phyloP scores from a whole-genome alignment of 177 flowering plant species.

The Vitis hybrid region DNA sequence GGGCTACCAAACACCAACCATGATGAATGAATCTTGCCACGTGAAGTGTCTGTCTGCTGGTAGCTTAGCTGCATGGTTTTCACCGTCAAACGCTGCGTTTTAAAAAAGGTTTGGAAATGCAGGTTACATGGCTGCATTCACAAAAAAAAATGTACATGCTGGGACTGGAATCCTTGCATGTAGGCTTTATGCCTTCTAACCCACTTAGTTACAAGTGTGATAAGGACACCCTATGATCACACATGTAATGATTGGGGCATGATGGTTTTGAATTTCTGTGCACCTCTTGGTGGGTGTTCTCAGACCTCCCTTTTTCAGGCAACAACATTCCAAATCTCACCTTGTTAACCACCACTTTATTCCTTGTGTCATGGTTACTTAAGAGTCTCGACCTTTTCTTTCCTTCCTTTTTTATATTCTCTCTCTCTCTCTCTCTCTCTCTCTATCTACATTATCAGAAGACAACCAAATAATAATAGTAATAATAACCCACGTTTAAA shows the following conservation, averaged over 20 bases:
- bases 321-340: conserved; percentile 11
- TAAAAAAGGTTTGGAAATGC: no score
- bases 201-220: no score
- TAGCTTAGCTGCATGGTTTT: conserved; percentile 12
- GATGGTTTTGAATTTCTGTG: no score
- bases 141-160: no score
- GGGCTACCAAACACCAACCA: conserved; percentile 28
- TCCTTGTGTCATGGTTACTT: conserved; percentile 19
- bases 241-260: no score
- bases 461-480: not conserved
- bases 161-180: no score
- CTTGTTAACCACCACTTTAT: conserved; percentile 21
- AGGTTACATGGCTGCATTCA: no score
- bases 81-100: conserved; percentile 9
- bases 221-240: no score
- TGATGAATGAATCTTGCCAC: conserved; percentile 27
- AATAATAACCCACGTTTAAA: not conserved
- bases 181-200: no score
- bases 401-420: not conserved
- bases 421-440: not conserved
- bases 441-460: not conserved
- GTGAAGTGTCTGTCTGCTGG: conserved; percentile 17
- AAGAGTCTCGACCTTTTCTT: not conserved
- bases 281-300: no score
- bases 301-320: not conserved